Percentiles rank a stretch among this genome's conserved stretches.
These are phyloP conservation scores for Arthrocladium fulminans DNA, from an alignment of 2,329 filamentous ascomycete species.

Conservation along the genomic window DNA sequence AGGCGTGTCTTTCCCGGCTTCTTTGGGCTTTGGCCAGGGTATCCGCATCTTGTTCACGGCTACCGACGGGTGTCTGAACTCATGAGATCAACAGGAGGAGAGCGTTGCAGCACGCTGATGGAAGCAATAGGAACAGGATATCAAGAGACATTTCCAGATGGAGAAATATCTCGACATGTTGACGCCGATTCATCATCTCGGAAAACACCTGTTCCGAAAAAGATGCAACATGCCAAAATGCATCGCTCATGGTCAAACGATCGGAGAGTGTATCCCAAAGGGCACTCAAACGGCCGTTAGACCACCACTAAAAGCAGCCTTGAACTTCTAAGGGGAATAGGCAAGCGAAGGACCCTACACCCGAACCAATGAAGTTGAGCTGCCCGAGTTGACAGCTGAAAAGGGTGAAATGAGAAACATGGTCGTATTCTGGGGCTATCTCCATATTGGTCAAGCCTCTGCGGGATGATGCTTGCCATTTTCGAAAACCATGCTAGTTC, in stretches of 20 bases:
- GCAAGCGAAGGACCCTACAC: too few species aligned
- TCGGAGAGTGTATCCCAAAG: too few species aligned
- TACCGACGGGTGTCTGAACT: background rate
- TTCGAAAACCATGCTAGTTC: background rate
- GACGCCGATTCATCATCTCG: background rate
- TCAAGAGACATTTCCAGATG: background rate
- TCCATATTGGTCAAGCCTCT: background rate
- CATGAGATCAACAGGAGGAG: background rate
- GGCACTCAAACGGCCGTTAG: too few species aligned
- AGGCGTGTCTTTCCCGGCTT: conserved; percentile 6
- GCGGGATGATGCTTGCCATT: background rate
- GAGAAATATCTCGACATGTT: too few species aligned
- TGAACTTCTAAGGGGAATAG: too few species aligned
- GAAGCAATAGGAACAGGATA: too few species aligned
- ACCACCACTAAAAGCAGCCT: too few species aligned
- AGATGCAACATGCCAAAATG: too few species aligned
- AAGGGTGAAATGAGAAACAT: background rate
- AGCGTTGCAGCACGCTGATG: background rate
- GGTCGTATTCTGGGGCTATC: background rate
- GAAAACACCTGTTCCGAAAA: background rate
- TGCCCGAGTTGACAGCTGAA: too few species aligned
- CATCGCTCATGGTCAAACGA: too few species aligned
- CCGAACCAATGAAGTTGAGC: too few species aligned
- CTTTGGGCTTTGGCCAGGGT: conserved; percentile 14
- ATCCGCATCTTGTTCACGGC: conserved; percentile 15